phyloP scores from a whole-genome alignment of 2,329 filamentous ascomycete genomes.

The Exophiala sp. region DNA sequence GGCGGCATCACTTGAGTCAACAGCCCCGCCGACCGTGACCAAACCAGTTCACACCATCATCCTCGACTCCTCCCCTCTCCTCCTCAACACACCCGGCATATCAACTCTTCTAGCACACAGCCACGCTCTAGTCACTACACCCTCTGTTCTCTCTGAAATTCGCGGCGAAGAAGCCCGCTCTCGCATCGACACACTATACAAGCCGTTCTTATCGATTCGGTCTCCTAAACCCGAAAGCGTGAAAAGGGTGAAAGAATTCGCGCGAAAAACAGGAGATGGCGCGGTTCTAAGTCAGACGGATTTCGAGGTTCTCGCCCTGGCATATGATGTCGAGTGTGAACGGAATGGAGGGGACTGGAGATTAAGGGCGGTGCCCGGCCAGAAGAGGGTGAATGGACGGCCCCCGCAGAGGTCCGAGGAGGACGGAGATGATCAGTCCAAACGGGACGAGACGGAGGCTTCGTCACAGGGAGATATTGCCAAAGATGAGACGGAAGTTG shows the following conservation, averaged over 20 bases:
- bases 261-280: constrained; percentile 81
- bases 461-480: constrained; percentile 5
- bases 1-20: background rate
- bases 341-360: constrained; percentile 85
- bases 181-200: constrained; percentile 74
- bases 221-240: constrained; percentile 70
- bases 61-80: constrained; percentile 84
- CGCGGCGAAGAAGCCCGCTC: constrained; percentile 72
- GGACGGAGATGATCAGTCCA: constrained; percentile 27
- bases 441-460: constrained; percentile 14
- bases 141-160: constrained; percentile 81
- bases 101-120: constrained; percentile 74
- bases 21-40: constrained; percentile 16
- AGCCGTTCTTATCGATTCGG: constrained; percentile 76
- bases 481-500: background rate
- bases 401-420: constrained; percentile 43
- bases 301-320: constrained; percentile 79
- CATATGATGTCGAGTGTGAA: constrained; percentile 93
- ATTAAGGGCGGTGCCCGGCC: constrained; percentile 68
- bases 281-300: constrained; percentile 83
- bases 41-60: constrained; percentile 79
- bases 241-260: constrained; percentile 75
- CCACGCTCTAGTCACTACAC: constrained; percentile 73
- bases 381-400: constrained; percentile 69
- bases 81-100: constrained; percentile 83